phyloP scores from a whole-genome alignment of 495 filamentous ascomycete genomes.

The Daldinia caldariorum region DNA sequence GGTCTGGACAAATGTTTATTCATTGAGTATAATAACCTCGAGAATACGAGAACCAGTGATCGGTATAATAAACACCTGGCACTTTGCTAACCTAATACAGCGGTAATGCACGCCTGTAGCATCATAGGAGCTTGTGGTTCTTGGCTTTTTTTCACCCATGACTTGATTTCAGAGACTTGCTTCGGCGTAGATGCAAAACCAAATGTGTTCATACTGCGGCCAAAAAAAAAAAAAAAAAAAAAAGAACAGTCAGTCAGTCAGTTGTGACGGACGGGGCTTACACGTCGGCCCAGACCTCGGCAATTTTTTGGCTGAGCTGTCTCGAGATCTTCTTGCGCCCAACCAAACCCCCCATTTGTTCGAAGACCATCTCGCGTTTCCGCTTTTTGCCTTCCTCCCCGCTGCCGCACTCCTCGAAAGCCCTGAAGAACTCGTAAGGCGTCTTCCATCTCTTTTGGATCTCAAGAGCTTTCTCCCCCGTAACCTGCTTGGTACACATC shows the following conservation, averaged over 20 bases:
- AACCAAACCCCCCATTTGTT: conserved; percentile 63
- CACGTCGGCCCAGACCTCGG: conserved; percentile 74
- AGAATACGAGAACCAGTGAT: too few relatives aligned
- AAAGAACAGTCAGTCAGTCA: too few relatives aligned
- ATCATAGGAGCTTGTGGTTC: too few relatives aligned
- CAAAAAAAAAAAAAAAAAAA: too few relatives aligned
- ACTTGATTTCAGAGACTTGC: too few relatives aligned
- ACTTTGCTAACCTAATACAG: too few relatives aligned
- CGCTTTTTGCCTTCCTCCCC: conserved; percentile 60
- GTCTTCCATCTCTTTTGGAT: conserved; percentile 81
- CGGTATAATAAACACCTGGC: too few relatives aligned
- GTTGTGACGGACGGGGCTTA: conserved; percentile 18
- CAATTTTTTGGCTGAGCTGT: conserved; percentile 72
- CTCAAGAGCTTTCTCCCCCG: conserved; percentile 82
- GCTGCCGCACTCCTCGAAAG: conserved; percentile 64
- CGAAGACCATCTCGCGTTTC: conserved; percentile 63
- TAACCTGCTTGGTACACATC: conserved; percentile 82
- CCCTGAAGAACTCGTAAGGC: conserved; percentile 73
- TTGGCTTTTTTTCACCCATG: too few relatives aligned
- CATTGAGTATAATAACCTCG: too few relatives aligned
- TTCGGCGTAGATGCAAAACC: too few relatives aligned
- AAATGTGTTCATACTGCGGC: too few relatives aligned
- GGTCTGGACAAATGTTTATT: not conserved
- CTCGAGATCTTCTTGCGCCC: conserved; percentile 75
- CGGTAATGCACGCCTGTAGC: too few relatives aligned